These are phyloP conservation scores for Aechmea fasciata DNA, from an alignment of 176 grass and related monocot species.

Conservation along the genomic window DNA sequence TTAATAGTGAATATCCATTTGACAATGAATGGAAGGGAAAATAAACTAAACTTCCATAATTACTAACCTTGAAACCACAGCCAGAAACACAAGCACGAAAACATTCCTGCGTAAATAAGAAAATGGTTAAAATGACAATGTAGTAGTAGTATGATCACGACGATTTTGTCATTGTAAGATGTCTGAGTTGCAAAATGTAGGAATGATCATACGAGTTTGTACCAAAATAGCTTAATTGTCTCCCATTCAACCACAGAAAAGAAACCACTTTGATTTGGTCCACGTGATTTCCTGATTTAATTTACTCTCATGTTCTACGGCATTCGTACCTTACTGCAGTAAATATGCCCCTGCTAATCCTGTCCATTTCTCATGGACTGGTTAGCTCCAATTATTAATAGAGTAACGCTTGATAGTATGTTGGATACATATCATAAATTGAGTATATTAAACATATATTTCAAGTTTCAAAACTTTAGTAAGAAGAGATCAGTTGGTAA, in stretches of 20 bases:
- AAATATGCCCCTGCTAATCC: too few species aligned
- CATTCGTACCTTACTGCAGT: neutral
- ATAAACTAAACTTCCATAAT: neutral
- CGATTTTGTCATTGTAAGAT: neutral
- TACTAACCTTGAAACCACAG: constrained; percentile 80
- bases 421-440: too few species aligned
- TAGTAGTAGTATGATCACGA: constrained; percentile 2
- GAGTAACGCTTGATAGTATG: too few species aligned
- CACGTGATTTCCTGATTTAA: neutral
- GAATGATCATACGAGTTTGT: too few species aligned
- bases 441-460: too few species aligned
- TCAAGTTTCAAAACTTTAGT: too few species aligned
- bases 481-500: too few species aligned
- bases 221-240: too few species aligned
- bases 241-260: neutral
- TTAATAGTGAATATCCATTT: neutral
- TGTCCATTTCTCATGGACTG: neutral
- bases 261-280: neutral
- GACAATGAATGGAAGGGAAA: neutral
- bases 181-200: neutral
- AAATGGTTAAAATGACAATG: constrained; percentile 7
- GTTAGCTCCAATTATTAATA: neutral
- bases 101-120: constrained; percentile 42
- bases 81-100: constrained; percentile 92
- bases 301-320: neutral